Conservation (phyloP, 805 yeast genomes). For the Lipomyces spencermartinsiae region DNA sequence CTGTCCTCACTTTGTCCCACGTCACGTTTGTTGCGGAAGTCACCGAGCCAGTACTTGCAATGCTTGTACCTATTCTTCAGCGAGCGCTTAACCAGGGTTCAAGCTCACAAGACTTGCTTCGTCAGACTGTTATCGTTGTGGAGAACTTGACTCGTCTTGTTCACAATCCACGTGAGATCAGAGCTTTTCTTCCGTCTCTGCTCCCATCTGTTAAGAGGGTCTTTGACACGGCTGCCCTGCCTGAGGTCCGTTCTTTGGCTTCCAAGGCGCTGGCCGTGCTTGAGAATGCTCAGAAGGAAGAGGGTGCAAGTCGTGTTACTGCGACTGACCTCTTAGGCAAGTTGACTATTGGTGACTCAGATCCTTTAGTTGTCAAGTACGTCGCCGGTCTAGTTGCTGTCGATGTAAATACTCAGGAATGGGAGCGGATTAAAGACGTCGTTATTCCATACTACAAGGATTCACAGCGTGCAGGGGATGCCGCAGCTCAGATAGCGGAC, state of each 20-base stretch:
- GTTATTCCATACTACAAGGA: constrained; percentile 59
- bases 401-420: constrained; percentile 50
- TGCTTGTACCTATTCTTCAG: constrained; percentile 89
- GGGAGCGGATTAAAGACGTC: constrained; percentile 43
- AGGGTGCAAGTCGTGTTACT: constrained; percentile 74
- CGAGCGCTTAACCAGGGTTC: constrained; percentile 77
- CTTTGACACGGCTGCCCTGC: constrained; percentile 86
- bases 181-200: constrained; percentile 80
- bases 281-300: constrained; percentile 76
- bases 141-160: constrained; percentile 96
- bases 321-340: constrained; percentile 42
- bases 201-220: constrained; percentile 93
- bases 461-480: constrained; percentile 55
- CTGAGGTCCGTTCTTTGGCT: constrained; percentile 95
- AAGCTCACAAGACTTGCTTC: constrained; percentile 92
- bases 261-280: constrained; percentile 82
- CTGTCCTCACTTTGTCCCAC: constrained; percentile 86
- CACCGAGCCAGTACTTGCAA: constrained; percentile 90
- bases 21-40: constrained; percentile 99
- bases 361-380: constrained; percentile 52
- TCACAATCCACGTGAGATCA: constrained; percentile 90
- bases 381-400: constrained; percentile 44
- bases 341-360: constrained; percentile 48
- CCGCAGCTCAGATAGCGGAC: constrained; percentile 31
- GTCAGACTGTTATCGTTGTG: constrained; percentile 95